Evolutionary conservation across 495 filamentous ascomycete genomes (phyloP).

Genomic region (Staphylotrichum longicolle): DNA sequence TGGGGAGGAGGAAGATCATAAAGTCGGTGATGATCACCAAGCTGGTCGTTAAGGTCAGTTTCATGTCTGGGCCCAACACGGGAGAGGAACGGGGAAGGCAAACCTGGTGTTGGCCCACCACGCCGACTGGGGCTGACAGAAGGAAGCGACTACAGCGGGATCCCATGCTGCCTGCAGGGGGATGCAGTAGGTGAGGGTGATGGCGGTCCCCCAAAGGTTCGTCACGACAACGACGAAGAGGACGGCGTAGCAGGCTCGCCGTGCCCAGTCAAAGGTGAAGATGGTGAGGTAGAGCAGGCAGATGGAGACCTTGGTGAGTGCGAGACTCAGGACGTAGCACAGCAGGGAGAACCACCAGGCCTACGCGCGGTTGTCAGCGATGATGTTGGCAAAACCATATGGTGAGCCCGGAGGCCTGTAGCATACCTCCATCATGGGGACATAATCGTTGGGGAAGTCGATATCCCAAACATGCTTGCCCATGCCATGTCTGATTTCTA

Average conservation of each 20-base stretch:
- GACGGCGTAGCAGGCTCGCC: slow-evolving; percentile 19
- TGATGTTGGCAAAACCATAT: not conserved
- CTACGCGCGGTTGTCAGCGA: slow-evolving; percentile 10
- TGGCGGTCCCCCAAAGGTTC: slow-evolving; percentile 13
- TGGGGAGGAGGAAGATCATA: slow-evolving; percentile 41
- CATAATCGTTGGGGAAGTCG: not conserved
- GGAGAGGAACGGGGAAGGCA: not conserved
- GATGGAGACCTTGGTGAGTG: slow-evolving; percentile 32
- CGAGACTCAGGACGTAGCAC: slow-evolving; percentile 22
- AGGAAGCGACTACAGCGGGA: slow-evolving; percentile 4
- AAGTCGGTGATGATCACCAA: slow-evolving; percentile 52
- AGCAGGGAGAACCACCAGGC: slow-evolving; percentile 29
- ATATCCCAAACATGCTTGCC: slow-evolving; percentile 30
- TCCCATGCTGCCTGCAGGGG: slow-evolving; percentile 37
- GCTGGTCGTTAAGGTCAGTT: slow-evolving; percentile 7
- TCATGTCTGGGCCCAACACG: too few relatives aligned
- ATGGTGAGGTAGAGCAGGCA: slow-evolving; percentile 33
- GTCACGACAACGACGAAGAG: slow-evolving; percentile 25
- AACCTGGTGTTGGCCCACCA: slow-evolving; percentile 34
- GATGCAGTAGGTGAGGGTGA: slow-evolving; percentile 27
- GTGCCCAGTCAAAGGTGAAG: slow-evolving; percentile 30
- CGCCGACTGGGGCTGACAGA: slow-evolving; percentile 21
- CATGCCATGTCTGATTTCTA: slow-evolving; percentile 26
- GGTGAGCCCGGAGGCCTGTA: not conserved
- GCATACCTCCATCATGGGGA: slow-evolving; percentile 19